These are phyloP conservation scores for Suhomyces yuchorum DNA, from an alignment of 1,139 yeast genomes.

Conservation along the genomic window DNA sequence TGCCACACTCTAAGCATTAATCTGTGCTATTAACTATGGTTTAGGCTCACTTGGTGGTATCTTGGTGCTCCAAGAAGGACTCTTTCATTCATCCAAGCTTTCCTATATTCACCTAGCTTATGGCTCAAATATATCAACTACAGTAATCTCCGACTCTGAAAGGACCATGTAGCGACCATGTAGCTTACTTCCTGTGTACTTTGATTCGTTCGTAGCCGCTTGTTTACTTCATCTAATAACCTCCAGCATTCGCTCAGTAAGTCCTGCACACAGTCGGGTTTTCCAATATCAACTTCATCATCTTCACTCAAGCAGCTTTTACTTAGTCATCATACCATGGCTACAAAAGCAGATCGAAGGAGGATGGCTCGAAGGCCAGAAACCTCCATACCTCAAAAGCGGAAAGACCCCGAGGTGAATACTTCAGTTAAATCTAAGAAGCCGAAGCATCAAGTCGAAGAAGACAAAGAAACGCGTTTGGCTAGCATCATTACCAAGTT, in stretches of 20 bases:
- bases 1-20: not conserved
- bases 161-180: not conserved
- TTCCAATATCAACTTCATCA: slow-evolving; percentile 1
- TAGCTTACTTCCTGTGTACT: too few relatives aligned
- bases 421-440: slow-evolving; percentile 4
- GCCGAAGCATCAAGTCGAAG: not conserved
- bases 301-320: not conserved
- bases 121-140: not conserved
- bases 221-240: too few relatives aligned
- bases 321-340: slow-evolving; percentile 7
- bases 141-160: not conserved
- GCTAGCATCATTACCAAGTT: slow-evolving; percentile 45
- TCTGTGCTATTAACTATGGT: not conserved
- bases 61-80: not conserved
- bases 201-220: too few relatives aligned
- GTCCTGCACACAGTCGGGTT: slow-evolving; percentile 2
- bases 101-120: not conserved
- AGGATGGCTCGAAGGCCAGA: slow-evolving; percentile 5
- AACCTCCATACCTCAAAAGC: slow-evolving; percentile 9
- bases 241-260: too few relatives aligned
- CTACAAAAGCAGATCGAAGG: slow-evolving; percentile 12
- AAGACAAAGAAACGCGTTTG: slow-evolving; percentile 24
- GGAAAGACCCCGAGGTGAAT: slow-evolving; percentile 4
- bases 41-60: not conserved
- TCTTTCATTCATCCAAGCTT: not conserved